These are phyloP conservation scores for Mycena capillaripes DNA, from an alignment of 768 basidiomycete species.

Conservation along the genomic window DNA sequence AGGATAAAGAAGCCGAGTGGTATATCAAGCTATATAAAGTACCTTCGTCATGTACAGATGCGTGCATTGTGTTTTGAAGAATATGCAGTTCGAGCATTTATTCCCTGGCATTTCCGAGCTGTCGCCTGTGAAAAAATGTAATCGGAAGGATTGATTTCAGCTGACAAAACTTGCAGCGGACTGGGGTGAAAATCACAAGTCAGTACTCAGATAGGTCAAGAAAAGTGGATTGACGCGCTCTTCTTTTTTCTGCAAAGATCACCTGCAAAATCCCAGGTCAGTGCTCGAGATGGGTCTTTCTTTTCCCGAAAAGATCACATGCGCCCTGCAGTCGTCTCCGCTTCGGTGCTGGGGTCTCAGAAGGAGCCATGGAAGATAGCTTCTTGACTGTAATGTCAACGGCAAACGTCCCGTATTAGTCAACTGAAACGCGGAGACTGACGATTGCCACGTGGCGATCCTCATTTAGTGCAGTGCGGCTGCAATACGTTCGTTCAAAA, in stretches of 20 bases:
- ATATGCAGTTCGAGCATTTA: constrained; percentile 69
- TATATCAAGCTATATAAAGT: constrained; percentile 13
- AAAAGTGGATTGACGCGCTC: constrained; percentile 3
- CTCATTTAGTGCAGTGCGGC: too few relatives aligned
- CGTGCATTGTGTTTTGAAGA: constrained; percentile 63
- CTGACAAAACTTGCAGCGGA: constrained; percentile 41
- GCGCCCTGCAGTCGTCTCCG: constrained; percentile 21
- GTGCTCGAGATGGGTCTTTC: neutral
- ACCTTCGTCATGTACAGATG: constrained; percentile 70
- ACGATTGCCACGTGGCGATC: too few relatives aligned
- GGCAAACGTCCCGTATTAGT: too few relatives aligned
- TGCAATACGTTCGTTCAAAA: too few relatives aligned
- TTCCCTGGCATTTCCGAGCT: constrained; percentile 70
- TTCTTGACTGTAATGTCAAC: too few relatives aligned
- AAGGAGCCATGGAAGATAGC: too few relatives aligned
- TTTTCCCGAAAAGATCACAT: constrained; percentile 27
- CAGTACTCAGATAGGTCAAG: neutral
- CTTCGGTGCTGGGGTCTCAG: neutral
- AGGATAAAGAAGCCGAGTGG: neutral
- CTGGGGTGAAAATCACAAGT: constrained; percentile 41
- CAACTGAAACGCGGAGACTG: too few relatives aligned
- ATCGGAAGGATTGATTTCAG: neutral
- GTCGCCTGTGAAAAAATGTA: constrained; percentile 52
- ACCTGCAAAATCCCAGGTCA: constrained; percentile 14
- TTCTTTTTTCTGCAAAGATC: constrained; percentile 31